phyloP scores from a whole-genome alignment of 495 filamentous ascomycete species.

The Melanomma pulvis-pyrius region DNA sequence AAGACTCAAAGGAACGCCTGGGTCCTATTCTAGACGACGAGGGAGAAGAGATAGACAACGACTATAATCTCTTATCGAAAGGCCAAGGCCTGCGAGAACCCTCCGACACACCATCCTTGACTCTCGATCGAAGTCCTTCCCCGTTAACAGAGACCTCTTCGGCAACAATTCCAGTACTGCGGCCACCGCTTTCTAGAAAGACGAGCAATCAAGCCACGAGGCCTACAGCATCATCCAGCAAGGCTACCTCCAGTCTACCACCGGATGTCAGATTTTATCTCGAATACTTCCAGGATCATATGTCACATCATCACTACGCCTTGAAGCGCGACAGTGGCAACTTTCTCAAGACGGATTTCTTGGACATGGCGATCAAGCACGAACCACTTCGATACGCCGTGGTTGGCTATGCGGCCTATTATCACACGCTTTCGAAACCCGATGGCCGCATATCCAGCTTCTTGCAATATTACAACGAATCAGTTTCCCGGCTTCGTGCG shows the following conservation, averaged over 20 bases:
- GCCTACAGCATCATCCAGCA: constrained; percentile 20
- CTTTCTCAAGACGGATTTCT: constrained; percentile 72
- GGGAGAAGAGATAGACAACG: constrained; percentile 52
- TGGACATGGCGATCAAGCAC: constrained; percentile 72
- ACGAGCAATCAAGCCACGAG: constrained; percentile 26
- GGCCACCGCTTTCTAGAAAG: constrained; percentile 24
- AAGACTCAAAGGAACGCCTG: constrained; percentile 56
- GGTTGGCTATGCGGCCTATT: constrained; percentile 90
- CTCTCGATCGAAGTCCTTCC: constrained; percentile 40
- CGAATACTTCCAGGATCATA: constrained; percentile 70
- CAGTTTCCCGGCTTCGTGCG: constrained; percentile 72
- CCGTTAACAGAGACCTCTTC: constrained; percentile 42
- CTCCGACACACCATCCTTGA: constrained; percentile 41
- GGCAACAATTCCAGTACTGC: background rate
- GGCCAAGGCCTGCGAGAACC: constrained; percentile 28
- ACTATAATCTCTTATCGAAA: constrained; percentile 14
- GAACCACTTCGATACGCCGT: constrained; percentile 87
- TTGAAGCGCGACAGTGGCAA: constrained; percentile 65
- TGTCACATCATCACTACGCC: constrained; percentile 81
- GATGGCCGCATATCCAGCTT: constrained; percentile 77
- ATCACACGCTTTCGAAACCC: constrained; percentile 68
- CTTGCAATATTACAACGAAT: constrained; percentile 85
- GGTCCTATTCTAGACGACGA: constrained; percentile 71
- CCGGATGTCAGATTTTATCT: constrained; percentile 76
- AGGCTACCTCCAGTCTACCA: constrained; percentile 24